Evolutionary conservation across 225 moss, liverwort and hornwort genomes (phyloP).

Genomic region (Pleurozium schreberi): DNA sequence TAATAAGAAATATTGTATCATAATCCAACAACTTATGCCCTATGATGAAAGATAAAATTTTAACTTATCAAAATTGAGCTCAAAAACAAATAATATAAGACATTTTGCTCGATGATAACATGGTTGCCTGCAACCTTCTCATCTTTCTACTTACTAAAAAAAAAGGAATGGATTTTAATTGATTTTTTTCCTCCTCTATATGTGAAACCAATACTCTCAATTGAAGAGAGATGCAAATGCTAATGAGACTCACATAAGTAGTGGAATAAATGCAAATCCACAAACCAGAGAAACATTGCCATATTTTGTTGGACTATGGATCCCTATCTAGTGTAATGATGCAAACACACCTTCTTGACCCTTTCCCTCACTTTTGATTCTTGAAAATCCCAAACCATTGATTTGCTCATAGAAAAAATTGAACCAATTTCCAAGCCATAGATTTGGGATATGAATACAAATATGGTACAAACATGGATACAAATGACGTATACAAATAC

Average conservation of each 20-base stretch:
- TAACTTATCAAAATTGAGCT: too few relatives aligned
- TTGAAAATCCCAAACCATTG: too few relatives aligned
- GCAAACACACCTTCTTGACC: too few relatives aligned
- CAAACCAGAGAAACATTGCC: accelerated
- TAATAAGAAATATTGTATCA: background rate
- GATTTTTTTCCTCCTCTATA: background rate
- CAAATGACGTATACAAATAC: too few relatives aligned
- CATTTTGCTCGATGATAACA: background rate
- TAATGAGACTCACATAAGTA: background rate
- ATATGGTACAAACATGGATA: too few relatives aligned
- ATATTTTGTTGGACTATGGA: background rate
- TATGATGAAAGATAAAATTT: too few relatives aligned
- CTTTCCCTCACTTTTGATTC: too few relatives aligned
- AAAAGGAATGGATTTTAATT: background rate
- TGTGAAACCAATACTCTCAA: accelerated
- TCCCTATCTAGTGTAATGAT: too few relatives aligned
- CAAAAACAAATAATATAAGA: background rate
- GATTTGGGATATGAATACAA: too few relatives aligned
- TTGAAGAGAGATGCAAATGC: background rate
- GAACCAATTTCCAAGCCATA: too few relatives aligned
- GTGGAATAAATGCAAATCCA: accelerated
- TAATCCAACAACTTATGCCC: background rate
- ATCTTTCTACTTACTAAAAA: background rate
- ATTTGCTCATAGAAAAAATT: too few relatives aligned
- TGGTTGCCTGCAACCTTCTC: accelerated